These are phyloP conservation scores for Phytophthora melonis DNA, from an alignment of 352 stramenopile species.

Conservation along the genomic window DNA sequence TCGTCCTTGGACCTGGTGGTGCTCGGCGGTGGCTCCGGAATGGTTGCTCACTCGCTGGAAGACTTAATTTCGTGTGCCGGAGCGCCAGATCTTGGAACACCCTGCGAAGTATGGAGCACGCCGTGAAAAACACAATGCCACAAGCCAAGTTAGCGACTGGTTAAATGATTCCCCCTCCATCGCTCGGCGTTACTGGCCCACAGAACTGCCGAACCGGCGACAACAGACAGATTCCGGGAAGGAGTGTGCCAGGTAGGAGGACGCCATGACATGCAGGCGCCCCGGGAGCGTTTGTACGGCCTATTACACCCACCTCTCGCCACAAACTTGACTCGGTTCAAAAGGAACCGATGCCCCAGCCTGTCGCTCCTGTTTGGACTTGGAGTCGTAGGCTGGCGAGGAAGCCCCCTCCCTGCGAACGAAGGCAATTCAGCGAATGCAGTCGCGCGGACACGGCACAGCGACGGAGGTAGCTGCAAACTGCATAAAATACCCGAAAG, in stretches of 20 bases:
- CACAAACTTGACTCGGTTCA: constrained; percentile 24
- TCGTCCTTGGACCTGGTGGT: constrained; percentile 48
- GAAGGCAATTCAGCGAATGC: constrained; percentile 39
- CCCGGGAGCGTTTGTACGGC: constrained; percentile 1
- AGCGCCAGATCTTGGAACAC: background rate
- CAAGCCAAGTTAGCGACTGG: constrained; percentile 30
- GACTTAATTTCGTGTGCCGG: constrained; percentile 4
- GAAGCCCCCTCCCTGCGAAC: constrained; percentile 15
- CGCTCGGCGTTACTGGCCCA: constrained; percentile 3
- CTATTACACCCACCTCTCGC: constrained; percentile 26
- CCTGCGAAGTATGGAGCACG: constrained; percentile 7
- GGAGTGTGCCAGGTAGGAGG: constrained; percentile 17
- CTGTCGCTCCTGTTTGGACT: background rate
- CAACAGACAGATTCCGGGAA: constrained; percentile 36
- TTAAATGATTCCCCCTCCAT: constrained; percentile 12
- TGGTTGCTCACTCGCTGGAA: constrained; percentile 28
- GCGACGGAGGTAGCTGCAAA: constrained; percentile 6
- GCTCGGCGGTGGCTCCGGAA: constrained; percentile 25
- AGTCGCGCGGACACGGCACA: constrained; percentile 8
- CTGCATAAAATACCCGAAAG: constrained; percentile 9
- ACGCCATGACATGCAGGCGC: background rate
- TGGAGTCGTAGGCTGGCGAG: background rate
- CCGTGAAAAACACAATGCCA: constrained; percentile 18
- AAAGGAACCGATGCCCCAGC: background rate
- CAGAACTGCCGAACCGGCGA: constrained; percentile 3